Evolutionary conservation across 2,329 filamentous ascomycete species (phyloP), one percentile per base, ranked within the genome.

Genomic region (Dryadomyces quercus-mongolicae): DNA sequence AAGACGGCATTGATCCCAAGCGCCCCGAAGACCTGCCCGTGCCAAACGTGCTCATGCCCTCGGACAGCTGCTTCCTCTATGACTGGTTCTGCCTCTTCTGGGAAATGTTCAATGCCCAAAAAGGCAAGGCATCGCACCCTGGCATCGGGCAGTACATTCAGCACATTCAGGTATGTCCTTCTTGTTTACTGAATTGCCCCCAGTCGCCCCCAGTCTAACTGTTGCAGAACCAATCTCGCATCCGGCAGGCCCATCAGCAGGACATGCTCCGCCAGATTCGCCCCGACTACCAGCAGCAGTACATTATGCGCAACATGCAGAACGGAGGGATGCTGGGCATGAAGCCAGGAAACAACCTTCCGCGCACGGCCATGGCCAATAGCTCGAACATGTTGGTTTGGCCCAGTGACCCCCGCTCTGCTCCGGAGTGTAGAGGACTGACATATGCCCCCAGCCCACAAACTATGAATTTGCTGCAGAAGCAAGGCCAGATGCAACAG

Each of bases 21-120:
- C 77, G 86, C 46, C 87, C 88, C 1, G 80, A 84, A 55, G 90
- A 95, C 64, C 77, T 97, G 43, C 92, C 92, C 5, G 76, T 80
- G 7, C 84, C 89, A 13, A 82, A 82, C 58, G 74, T 89, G 6
- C 82, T 84, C 13, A 77, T 75, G 65, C 78, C 79, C 50, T 75
- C 78, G 54, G 86, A 85, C 63, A 86, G 80, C 58, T 88, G 88
- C 25, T 97, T 98, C 64, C 75, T 98, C n/a, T 86, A 89, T 62
- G 93, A 97, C 64, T 98, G 93, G 93, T 98, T 94, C 74, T 88
- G 85, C 65, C 79, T 96, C 52, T 98, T 98, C 69, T 97, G 90
- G 90, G 93, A 98, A 64, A 89, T 97, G 62, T 94, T 87, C 70
- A 83, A 83, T 65, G 88, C 89, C 54, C 87, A 92, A 66, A 86